These are phyloP conservation scores for Agastache rugosa DNA, from an alignment of 257 asterid genomes.

Conservation along the genomic window DNA sequence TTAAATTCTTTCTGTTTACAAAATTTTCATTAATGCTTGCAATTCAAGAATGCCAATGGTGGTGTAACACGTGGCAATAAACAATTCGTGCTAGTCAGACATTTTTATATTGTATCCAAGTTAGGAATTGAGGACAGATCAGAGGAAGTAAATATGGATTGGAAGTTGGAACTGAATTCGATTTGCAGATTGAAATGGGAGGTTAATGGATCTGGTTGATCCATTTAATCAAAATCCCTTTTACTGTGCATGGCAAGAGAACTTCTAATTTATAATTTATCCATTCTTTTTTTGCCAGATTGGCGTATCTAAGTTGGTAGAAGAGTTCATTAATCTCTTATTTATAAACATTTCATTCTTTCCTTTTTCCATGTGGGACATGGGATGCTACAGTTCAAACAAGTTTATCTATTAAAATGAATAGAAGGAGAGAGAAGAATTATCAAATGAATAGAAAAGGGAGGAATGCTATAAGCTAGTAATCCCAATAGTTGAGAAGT, in stretches of 20 bases:
- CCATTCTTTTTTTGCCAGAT: background rate
- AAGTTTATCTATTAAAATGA: background rate
- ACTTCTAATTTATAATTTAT: background rate
- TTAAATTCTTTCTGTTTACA: background rate
- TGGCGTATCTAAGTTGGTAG: background rate
- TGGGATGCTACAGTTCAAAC: background rate
- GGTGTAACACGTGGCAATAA: background rate
- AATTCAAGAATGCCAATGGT: background rate
- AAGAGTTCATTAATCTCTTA: background rate
- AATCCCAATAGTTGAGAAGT: background rate
- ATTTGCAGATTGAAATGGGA: background rate
- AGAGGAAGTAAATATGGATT: background rate
- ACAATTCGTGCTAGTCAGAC: background rate
- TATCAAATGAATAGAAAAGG: background rate
- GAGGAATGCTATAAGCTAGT: background rate
- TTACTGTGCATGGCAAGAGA: background rate
- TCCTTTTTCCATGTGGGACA: background rate
- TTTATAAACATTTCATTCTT: background rate
- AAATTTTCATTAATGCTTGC: background rate
- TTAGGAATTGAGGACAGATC: background rate
- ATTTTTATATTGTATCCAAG: background rate
- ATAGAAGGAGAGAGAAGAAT: background rate
- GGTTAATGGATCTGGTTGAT: background rate
- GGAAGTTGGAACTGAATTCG: background rate
- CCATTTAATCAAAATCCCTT: background rate